A percentile compares a stretch with the other conserved stretches of the same genome.
Evolutionary conservation across 2,329 filamentous ascomycete species (phyloP).

Genomic region (Chaetomiaceae sp.): DNA sequence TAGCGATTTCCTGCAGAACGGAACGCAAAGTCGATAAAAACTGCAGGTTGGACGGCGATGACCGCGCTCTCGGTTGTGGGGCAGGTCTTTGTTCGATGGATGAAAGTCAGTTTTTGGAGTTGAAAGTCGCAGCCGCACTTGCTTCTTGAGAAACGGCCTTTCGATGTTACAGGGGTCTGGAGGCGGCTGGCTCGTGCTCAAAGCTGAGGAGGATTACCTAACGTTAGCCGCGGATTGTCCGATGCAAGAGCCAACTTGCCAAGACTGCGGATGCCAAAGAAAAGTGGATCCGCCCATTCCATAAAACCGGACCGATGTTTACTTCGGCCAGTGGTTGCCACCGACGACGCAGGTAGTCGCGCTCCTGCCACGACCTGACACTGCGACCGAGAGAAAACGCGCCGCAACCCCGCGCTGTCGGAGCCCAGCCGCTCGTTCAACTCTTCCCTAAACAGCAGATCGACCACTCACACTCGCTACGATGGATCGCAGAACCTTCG

Average conservation of each 20-base stretch:
- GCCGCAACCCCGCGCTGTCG: neutral
- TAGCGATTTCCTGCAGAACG: neutral
- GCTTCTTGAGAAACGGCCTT: neutral
- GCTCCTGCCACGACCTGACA: neutral
- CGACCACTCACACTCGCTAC: neutral
- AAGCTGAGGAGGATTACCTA: too few species aligned
- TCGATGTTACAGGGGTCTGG: too few species aligned
- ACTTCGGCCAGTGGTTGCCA: conserved; percentile 29
- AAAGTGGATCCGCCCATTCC: conserved; percentile 11
- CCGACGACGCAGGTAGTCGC: conserved; percentile 25
- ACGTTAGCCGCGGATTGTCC: conserved; percentile 2
- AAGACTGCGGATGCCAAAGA: too few species aligned
- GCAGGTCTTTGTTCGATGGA: neutral
- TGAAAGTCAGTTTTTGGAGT: neutral
- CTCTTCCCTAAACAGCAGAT: neutral
- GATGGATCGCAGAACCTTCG: conserved; percentile 54
- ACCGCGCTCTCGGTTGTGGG: neutral
- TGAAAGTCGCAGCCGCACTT: neutral
- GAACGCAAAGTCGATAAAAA: neutral
- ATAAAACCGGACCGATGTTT: conserved; percentile 25
- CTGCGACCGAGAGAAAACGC: neutral
- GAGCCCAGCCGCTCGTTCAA: neutral
- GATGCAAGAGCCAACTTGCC: too few species aligned
- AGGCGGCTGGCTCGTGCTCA: too few species aligned
- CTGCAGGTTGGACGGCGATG: too few species aligned